Base-by-base conservation (phyloP, 176 grass and related monocot species). In the Carex cristatella region DNA sequence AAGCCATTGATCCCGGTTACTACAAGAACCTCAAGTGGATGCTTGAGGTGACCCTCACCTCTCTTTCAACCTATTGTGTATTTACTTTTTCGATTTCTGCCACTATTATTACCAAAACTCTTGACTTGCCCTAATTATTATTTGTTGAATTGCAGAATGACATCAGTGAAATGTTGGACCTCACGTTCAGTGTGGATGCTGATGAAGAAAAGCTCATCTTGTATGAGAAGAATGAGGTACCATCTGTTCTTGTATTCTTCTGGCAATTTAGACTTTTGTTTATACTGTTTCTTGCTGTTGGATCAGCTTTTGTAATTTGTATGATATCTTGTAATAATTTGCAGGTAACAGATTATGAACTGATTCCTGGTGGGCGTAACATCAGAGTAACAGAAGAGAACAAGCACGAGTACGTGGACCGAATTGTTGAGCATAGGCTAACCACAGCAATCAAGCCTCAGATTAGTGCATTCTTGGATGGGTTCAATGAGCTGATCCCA, bases 1-100 rank as follows among this genome's bases (percentile, higher is more conserved):
- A 99, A 88, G 97, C 97, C 69, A 92, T 99, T 27, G 97, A 99
- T 99, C 97, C 97, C 85, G 77, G 89, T 49, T 99, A 96, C 79
- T 99, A 94, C 82, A 99, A 83, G 87, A 99, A 96, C 75, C 88
- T 99, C 35, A 99, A 99, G 87, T 99, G 97, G 97, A 94, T 96
- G 93, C 97, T 99, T 42, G 97, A 99, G 97, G 97, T 99, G 87
- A 86, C 23, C 19, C 54, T 81, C 49, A 35, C 77, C 66, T 16
- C 46, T 27, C 28, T 2, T 66, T 61, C 13, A 30, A 19, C 66
- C 38, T 27, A 64, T 85, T 14, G 44, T 79, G 53, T 18, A 53
- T 16, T 57, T 35, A 27, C 6, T 62, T 84, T 51, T 35, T 51
- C 31, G 16, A 54, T 80, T 51, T 70, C 62, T 64, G 73, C n/a